Conservation (phyloP, 2,329 filamentous ascomycete species). For the Phyllosticta capitalensis region DNA sequence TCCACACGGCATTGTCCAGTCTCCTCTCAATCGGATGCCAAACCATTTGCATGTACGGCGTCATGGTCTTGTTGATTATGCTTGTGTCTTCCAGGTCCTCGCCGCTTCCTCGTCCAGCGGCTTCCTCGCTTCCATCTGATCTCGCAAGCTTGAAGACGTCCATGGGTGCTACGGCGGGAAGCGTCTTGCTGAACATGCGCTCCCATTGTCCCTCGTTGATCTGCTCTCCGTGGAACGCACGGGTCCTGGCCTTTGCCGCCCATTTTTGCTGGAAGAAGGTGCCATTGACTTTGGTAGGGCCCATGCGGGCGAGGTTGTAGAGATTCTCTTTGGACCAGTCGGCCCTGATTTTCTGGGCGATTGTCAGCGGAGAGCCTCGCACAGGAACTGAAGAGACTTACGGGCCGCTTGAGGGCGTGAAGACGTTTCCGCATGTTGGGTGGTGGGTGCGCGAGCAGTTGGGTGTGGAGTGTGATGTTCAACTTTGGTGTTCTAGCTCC, state of each 20-base stretch:
- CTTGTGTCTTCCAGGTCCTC: slow-evolving; percentile 21
- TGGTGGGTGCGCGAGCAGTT: background rate
- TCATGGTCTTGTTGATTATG: slow-evolving; percentile 34
- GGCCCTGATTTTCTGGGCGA: slow-evolving; percentile 72
- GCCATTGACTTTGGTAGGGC: slow-evolving; percentile 25
- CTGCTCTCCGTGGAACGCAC: slow-evolving; percentile 90
- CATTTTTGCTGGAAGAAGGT: slow-evolving; percentile 99
- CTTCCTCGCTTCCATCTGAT: slow-evolving; percentile 73
- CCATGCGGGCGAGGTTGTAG: slow-evolving; percentile 64
- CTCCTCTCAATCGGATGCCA: slow-evolving; percentile 86
- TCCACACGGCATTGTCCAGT: slow-evolving; percentile 88
- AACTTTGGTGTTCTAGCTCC: background rate
- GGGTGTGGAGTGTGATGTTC: slow-evolving; percentile 1
- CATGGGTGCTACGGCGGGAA: slow-evolving; percentile 80
- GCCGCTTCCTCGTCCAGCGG: slow-evolving; percentile 75
- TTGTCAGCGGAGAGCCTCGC: background rate
- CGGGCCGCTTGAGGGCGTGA: slow-evolving; percentile 57
- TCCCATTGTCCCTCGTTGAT: slow-evolving; percentile 89
- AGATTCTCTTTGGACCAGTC: slow-evolving; percentile 98
- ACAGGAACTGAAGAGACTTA: slow-evolving; percentile 32
- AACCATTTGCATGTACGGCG: slow-evolving; percentile 93
- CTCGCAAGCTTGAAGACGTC: slow-evolving; percentile 67
- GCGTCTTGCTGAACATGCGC: slow-evolving; percentile 76
- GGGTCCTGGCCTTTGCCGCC: slow-evolving; percentile 71
- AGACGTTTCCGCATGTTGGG: slow-evolving; percentile 46